Evolutionary conservation across 495 filamentous ascomycete genomes (phyloP).

Genomic region (Xylaria intraflava): DNA sequence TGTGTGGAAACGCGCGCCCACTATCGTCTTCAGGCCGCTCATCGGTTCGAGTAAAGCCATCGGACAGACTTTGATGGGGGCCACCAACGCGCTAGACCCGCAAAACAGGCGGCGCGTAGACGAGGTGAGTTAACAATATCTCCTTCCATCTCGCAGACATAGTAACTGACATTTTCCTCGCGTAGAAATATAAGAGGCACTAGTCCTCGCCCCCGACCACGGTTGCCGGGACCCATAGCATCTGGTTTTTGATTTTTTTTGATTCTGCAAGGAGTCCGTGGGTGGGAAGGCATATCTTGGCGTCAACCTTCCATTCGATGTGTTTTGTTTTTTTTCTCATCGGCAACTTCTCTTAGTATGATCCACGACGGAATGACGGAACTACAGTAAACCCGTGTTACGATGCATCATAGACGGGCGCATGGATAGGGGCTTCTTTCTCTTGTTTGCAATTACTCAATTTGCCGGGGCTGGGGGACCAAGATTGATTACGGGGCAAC

Average conservation of each 20-base stretch:
- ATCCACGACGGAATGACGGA: slow-evolving; percentile 9
- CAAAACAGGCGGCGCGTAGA: slow-evolving; percentile 76
- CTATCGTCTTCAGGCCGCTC: slow-evolving; percentile 80
- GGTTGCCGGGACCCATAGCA: slow-evolving; percentile 1
- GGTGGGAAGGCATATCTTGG: slow-evolving; percentile 8
- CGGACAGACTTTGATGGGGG: slow-evolving; percentile 81
- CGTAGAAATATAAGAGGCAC: slow-evolving; percentile 39
- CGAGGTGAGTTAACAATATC: slow-evolving; percentile 56
- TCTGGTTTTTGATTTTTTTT: slow-evolving; percentile 1
- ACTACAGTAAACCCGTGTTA: not conserved
- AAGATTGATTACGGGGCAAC: slow-evolving; percentile 12
- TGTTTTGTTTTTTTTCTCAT: not conserved
- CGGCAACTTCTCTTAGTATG: slow-evolving; percentile 3
- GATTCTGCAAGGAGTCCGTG: slow-evolving; percentile 5
- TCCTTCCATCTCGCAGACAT: not conserved
- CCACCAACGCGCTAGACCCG: slow-evolving; percentile 88
- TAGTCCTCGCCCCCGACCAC: slow-evolving; percentile 5
- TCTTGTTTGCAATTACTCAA: too few species aligned
- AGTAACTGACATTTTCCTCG: slow-evolving; percentile 18
- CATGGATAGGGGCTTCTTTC: not conserved
- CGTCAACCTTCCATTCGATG: slow-evolving; percentile 6
- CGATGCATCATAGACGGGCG: slow-evolving; percentile 17
- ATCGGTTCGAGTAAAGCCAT: slow-evolving; percentile 89
- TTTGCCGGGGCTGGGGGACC: not conserved
- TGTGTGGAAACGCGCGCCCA: slow-evolving; percentile 76